Evolutionary conservation across 140 eudicot species (phyloP).

Genomic region (Anethum foeniculum): DNA sequence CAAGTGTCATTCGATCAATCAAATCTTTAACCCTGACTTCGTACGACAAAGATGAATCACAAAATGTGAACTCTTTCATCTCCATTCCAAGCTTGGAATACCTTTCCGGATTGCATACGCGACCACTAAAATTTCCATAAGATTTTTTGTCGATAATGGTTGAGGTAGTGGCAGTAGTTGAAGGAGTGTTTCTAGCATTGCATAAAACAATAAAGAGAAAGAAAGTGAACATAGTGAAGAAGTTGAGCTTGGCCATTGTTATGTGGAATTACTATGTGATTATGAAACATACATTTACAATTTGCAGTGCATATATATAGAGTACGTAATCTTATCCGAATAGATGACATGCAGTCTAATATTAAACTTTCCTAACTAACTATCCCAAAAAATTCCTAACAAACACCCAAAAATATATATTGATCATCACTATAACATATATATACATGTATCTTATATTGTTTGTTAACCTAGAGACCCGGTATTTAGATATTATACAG

Average conservation of each 20-base stretch:
- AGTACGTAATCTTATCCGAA: background rate
- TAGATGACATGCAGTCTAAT: background rate
- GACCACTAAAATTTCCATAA: background rate
- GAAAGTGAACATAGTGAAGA: background rate
- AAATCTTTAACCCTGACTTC: conserved; percentile 3
- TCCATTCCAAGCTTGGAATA: background rate
- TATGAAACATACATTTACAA: background rate
- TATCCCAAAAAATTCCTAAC: background rate
- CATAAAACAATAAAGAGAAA: background rate
- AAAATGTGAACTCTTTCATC: background rate
- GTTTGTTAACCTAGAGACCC: background rate
- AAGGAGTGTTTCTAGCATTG: background rate
- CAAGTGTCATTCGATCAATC: conserved; percentile 28
- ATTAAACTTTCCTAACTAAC: background rate
- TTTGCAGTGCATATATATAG: background rate
- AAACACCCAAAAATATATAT: background rate
- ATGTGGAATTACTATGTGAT: background rate
- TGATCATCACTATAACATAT: background rate
- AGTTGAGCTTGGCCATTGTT: background rate
- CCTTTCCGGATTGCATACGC: background rate
- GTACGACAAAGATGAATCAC: conserved; percentile 1
- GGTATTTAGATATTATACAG: background rate
- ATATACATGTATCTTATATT: background rate
- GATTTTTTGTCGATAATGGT: background rate
- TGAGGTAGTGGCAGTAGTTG: background rate